Evolutionary conservation across 2,329 filamentous ascomycete genomes (phyloP).

Genomic region (Fusarium longipes): DNA sequence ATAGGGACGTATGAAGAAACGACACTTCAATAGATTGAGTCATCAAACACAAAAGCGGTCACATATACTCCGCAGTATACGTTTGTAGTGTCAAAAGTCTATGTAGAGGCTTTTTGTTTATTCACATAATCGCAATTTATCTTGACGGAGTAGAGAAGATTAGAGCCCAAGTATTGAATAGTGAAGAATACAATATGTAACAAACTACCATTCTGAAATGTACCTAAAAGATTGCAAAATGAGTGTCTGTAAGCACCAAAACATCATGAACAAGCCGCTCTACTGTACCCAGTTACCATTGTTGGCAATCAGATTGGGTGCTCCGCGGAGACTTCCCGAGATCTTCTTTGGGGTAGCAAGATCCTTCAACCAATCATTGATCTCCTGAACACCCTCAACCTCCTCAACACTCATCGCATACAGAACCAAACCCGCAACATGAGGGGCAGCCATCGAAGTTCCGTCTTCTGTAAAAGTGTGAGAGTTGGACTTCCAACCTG

Average conservation of each 20-base stretch:
- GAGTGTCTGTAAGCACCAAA: too few relatives aligned
- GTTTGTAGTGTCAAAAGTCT: too few relatives aligned
- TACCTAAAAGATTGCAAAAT: too few relatives aligned
- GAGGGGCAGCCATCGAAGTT: slow-evolving; percentile 65
- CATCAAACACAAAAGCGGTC: too few relatives aligned
- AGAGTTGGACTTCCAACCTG: slow-evolving; percentile 50
- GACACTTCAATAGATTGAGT: background rate
- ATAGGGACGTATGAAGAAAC: background rate
- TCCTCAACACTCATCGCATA: slow-evolving; percentile 48
- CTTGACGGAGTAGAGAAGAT: too few relatives aligned
- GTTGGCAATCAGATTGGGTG: slow-evolving; percentile 22
- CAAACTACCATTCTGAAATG: too few relatives aligned
- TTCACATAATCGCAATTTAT: too few relatives aligned
- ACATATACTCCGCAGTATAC: too few relatives aligned
- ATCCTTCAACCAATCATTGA: slow-evolving; percentile 9
- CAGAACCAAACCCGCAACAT: slow-evolving; percentile 63
- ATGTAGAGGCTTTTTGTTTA: too few relatives aligned
- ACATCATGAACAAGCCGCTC: accelerated
- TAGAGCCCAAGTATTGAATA: too few relatives aligned
- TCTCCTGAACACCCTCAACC: slow-evolving; percentile 8
- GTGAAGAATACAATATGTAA: too few relatives aligned
- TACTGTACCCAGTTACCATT: slow-evolving; percentile 11
- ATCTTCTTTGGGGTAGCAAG: slow-evolving; percentile 6
- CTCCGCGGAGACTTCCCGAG: background rate
- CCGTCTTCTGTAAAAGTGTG: slow-evolving; percentile 52